These are phyloP conservation scores for Xylariaceae sp. DNA, from an alignment of 2,329 filamentous ascomycete species.

Conservation along the genomic window DNA sequence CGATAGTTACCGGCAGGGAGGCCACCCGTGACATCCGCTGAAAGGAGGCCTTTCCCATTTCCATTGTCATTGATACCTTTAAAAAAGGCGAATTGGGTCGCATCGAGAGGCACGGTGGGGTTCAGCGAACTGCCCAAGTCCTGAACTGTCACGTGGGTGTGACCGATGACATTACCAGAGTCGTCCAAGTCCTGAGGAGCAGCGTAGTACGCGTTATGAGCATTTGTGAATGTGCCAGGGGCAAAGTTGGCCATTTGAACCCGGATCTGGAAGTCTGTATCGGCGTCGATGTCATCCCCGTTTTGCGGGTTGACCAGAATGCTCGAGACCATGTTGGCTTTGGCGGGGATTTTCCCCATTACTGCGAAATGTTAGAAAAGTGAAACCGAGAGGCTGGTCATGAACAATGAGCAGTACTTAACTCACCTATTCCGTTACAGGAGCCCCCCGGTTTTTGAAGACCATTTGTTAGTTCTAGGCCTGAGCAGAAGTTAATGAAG, in stretches of 20 bases:
- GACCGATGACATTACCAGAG: slow-evolving; percentile 51
- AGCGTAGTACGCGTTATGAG: slow-evolving; percentile 56
- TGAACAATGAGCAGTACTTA: too few species aligned
- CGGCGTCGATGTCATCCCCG: slow-evolving; percentile 43
- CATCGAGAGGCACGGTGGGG: slow-evolving; percentile 49
- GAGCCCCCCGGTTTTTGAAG: slow-evolving; percentile 54
- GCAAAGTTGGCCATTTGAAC: slow-evolving; percentile 51
- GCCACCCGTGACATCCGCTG: slow-evolving; percentile 52
- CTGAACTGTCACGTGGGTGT: slow-evolving; percentile 58
- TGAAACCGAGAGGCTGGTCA: not conserved
- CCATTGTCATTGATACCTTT: slow-evolving; percentile 63
- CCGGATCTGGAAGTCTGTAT: slow-evolving; percentile 50
- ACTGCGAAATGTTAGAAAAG: slow-evolving; percentile 35
- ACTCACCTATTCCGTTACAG: slow-evolving; percentile 60
- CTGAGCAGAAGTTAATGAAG: slow-evolving; percentile 61
- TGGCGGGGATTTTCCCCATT: slow-evolving; percentile 58
- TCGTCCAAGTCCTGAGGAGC: slow-evolving; percentile 52
- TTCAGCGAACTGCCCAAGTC: slow-evolving; percentile 48
- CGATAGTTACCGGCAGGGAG: slow-evolving; percentile 61
- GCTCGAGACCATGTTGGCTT: slow-evolving; percentile 53
- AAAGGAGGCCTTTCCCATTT: slow-evolving; percentile 51
- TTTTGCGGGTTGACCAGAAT: slow-evolving; percentile 52
- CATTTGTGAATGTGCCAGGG: slow-evolving; percentile 59
- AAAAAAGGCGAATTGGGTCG: slow-evolving; percentile 57
- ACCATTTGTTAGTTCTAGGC: slow-evolving; percentile 56